These are phyloP conservation scores for Theobroma cacao DNA, from an alignment of 345 rosid species.

Conservation along the genomic window DNA sequence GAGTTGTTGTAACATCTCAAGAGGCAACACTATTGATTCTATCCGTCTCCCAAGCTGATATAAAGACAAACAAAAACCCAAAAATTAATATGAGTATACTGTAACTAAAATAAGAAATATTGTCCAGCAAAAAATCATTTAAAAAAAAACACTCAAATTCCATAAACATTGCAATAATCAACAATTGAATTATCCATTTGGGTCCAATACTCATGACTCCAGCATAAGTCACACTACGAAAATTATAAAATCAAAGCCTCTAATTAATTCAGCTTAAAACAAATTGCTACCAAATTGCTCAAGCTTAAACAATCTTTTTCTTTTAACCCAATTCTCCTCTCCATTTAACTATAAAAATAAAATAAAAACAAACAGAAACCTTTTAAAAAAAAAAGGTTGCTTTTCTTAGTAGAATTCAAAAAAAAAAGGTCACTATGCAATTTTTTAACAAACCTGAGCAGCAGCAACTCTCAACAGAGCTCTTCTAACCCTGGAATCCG, in stretches of 20 bases:
- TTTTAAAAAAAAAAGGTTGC: not conserved
- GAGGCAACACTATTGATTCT: conserved; percentile 79
- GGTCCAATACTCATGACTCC: too few relatives aligned
- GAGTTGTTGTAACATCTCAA: conserved; percentile 86
- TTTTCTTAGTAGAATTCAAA: not conserved
- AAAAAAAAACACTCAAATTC: not conserved
- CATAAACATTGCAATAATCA: not conserved
- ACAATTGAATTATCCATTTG: not conserved
- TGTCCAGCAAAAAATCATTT: not conserved
- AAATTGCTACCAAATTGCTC: not conserved
- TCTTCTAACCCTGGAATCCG: conserved; percentile 85
- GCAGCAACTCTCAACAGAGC: conserved; percentile 82
- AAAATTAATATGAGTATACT: not conserved
- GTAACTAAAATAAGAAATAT: not conserved
- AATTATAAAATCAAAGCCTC: not conserved
- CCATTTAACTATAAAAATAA: not conserved
- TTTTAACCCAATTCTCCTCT: not conserved
- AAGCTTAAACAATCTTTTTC: not conserved
- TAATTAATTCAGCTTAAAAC: not conserved
- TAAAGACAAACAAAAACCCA: conserved; percentile 12
- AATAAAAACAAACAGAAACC: not conserved
- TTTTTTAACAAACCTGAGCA: conserved; percentile 56
- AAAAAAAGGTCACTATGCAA: not conserved
- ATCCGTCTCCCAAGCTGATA: conserved; percentile 80
- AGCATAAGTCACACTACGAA: not conserved